Conservation (phyloP, 2,329 filamentous ascomycete species). For the Paecilomyces dactylethromorphus region DNA sequence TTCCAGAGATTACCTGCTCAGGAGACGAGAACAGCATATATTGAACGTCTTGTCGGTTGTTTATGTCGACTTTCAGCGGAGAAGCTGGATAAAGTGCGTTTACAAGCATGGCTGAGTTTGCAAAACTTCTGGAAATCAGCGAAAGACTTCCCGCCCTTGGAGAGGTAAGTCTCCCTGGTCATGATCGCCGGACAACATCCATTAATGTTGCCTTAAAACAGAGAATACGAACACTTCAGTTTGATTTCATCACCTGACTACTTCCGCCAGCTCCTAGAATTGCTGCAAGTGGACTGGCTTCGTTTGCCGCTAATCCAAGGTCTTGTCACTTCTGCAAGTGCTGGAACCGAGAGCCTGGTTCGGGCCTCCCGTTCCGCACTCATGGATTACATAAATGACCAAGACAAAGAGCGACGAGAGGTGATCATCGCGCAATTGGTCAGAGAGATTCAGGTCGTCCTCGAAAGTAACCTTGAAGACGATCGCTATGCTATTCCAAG, state of each 20-base stretch:
- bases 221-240: conserved; percentile 36
- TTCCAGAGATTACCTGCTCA: conserved; percentile 13
- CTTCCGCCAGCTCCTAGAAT: conserved; percentile 33
- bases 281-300: conserved; percentile 30
- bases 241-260: conserved; percentile 39
- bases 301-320: conserved; percentile 35
- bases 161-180: conserved; percentile 33
- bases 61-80: conserved; percentile 70
- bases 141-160: conserved; percentile 25
- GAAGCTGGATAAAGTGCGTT: conserved; percentile 81
- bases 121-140: conserved; percentile 32
- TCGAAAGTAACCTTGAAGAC: conserved; percentile 47
- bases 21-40: conserved; percentile 8
- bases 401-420: conserved; percentile 19
- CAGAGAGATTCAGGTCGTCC: conserved; percentile 47
- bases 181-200: neutral
- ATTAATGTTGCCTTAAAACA: conserved; percentile 16
- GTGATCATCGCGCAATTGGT: conserved; percentile 42
- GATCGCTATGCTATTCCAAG: conserved; percentile 70
- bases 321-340: conserved; percentile 37
- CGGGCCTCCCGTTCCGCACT: conserved; percentile 36
- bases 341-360: conserved; percentile 39
- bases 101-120: conserved; percentile 42
- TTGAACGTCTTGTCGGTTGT: conserved; percentile 28
- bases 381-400: conserved; percentile 25